Evolutionary conservation across 345 rosid species (phyloP).

Genomic region (Murraya paniculata): DNA sequence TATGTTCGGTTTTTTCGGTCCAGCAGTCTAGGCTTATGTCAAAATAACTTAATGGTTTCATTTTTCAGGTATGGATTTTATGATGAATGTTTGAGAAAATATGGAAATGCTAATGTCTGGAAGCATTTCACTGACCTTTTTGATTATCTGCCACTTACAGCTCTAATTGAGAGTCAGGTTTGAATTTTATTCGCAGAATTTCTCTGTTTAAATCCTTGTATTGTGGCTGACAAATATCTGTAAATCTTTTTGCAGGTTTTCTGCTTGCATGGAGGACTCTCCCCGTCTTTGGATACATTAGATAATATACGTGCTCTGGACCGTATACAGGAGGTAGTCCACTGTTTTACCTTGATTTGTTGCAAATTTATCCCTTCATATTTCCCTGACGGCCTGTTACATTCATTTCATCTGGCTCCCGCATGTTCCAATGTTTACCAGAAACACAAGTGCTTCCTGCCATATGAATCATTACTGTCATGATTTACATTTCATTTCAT

Average conservation of each 20-base stretch:
- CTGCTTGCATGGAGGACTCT: constrained; percentile 92
- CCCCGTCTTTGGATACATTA: constrained; percentile 83
- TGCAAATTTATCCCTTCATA: background rate
- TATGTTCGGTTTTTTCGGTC: background rate
- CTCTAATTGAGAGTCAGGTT: constrained; percentile 65
- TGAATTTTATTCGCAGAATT: constrained; percentile 6
- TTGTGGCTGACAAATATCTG: constrained; percentile 10
- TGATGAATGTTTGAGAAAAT: constrained; percentile 62
- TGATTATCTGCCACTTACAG: constrained; percentile 60
- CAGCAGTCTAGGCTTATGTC: background rate
- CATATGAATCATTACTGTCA: background rate
- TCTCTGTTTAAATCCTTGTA: background rate
- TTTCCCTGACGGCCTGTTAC: background rate
- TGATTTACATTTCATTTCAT: constrained; percentile 1
- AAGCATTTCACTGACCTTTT: constrained; percentile 60
- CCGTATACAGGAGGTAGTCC: constrained; percentile 78
- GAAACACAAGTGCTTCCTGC: background rate
- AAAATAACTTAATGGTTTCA: background rate
- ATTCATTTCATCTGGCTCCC: background rate
- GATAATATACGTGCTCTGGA: constrained; percentile 80
- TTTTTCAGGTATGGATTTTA: constrained; percentile 60
- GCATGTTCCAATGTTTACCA: background rate
- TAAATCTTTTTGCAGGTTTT: constrained; percentile 34
- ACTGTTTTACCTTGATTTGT: background rate
- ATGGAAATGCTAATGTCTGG: constrained; percentile 69